Evolutionary conservation across 345 rosid genomes (phyloP), one percentile per base, ranked within the genome.

Genomic region (Ceriops tagal): DNA sequence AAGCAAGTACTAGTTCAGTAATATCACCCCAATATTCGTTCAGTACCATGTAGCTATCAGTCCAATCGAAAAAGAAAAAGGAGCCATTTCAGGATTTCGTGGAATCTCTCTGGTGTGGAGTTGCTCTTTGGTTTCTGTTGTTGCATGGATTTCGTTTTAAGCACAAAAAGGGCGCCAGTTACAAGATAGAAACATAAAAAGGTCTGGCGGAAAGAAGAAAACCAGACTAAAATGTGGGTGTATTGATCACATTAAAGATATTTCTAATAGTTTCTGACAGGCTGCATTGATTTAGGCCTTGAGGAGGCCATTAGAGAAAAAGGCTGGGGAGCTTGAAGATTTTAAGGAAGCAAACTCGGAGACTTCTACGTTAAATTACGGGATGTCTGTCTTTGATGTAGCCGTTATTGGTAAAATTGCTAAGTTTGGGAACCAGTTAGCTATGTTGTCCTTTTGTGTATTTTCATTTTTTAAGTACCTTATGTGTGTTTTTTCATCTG

Each of bases 1-100:
- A 3, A 80, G 75, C 70, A 76, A 63, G 52, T 73, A 73, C 56
- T 76, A 76, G 78, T 80, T 80, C 22, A 80, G 52, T 32, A 80
- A 53, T 30, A 80, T 32, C 15, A 80, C 78, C 53, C 80, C 71
- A 52, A 80, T 80, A 27, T 73, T 80, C 8, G 75, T 66, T 0
- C 73, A 67, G 68, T 80, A 76, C 80, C 78, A 76, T 58, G 67
- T 6, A 34, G 75, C 43, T 47, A 75, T 65, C 21, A 79, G 56
- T 28, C 64, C 62, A 16, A 69, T 5, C 10, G 66, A 65, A 55
- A 75, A 75, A 28, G 3, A 31, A 5, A 72, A 26, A 10, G 67
- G 47, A 8, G 79, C 30, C 75, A 64, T 71, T 22, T 15, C n/a
- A 8, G 47, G 51, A 22, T 1, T 32, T 61, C 2, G 24, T 61